Conservation (phyloP, 768 basidiomycete genomes). For the Boletus rubroflammeus region DNA sequence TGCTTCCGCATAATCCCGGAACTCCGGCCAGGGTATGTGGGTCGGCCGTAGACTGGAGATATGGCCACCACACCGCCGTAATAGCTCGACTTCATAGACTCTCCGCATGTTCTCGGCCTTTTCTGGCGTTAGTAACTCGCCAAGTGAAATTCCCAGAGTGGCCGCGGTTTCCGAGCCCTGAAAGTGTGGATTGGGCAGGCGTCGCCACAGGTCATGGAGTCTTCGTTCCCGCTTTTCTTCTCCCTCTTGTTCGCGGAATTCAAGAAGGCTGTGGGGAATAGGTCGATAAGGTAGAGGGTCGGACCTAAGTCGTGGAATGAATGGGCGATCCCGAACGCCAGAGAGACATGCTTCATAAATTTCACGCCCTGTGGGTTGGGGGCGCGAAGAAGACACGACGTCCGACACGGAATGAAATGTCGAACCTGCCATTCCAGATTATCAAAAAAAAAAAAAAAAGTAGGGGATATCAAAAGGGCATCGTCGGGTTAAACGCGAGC, state of each 20-base stretch:
- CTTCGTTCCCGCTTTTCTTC: constrained; percentile 55
- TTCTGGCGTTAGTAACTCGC: constrained; percentile 41
- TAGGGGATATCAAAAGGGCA: constrained; percentile 26
- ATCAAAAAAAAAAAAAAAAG: background rate
- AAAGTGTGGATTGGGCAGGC: constrained; percentile 39
- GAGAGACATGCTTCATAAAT: constrained; percentile 50
- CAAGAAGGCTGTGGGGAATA: constrained; percentile 50
- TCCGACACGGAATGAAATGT: constrained; percentile 27
- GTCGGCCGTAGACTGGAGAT: constrained; percentile 38
- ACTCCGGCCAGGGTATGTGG: constrained; percentile 66
- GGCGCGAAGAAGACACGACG: constrained; percentile 18
- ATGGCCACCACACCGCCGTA: constrained; percentile 49
- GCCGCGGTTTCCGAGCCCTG: constrained; percentile 25
- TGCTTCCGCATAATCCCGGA: constrained; percentile 68
- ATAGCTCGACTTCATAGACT: constrained; percentile 76
- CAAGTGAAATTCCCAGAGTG: constrained; percentile 10
- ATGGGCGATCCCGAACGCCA: constrained; percentile 51
- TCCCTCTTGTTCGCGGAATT: constrained; percentile 66
- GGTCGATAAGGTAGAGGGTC: constrained; percentile 43
- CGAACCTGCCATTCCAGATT: constrained; percentile 18
- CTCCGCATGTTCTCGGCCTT: constrained; percentile 59
- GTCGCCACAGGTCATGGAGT: constrained; percentile 61
- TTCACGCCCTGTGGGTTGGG: constrained; percentile 43
- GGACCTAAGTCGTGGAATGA: constrained; percentile 57
- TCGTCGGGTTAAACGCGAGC: constrained; percentile 17